These are phyloP conservation scores for Fusarium sp. DNA, from an alignment of 2,329 filamentous ascomycete genomes.

Conservation along the genomic window DNA sequence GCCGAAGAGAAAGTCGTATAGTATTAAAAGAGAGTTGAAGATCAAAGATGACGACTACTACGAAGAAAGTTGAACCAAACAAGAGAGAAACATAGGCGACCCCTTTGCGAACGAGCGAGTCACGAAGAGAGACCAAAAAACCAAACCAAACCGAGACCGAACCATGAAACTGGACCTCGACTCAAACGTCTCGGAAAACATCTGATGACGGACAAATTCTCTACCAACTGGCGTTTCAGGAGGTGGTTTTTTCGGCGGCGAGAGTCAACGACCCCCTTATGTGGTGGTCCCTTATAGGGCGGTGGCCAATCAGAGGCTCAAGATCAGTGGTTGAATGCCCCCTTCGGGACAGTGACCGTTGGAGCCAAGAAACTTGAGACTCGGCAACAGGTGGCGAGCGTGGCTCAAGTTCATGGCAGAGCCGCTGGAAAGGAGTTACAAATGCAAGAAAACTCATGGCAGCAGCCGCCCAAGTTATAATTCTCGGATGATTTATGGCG, in stretches of 20 bases:
- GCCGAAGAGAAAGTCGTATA: constrained; percentile 24
- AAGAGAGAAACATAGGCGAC: constrained; percentile 6
- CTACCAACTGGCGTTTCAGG: constrained; percentile 48
- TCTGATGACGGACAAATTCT: constrained; percentile 42
- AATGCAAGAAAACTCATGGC: constrained; percentile 22
- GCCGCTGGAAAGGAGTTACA: constrained; percentile 31
- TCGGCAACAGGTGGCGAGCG: constrained; percentile 32
- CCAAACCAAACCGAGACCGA: constrained; percentile 30
- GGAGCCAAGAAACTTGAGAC: constrained; percentile 41
- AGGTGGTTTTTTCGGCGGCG: constrained; percentile 42
- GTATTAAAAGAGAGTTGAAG: constrained; percentile 28
- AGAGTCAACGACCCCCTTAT: constrained; percentile 35
- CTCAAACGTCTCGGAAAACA: constrained; percentile 45
- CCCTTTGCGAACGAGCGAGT: constrained; percentile 10
- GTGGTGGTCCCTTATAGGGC: constrained; percentile 26
- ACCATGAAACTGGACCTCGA: constrained; percentile 43
- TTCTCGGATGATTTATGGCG: constrained; percentile 36
- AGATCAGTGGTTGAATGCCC: constrained; percentile 37
- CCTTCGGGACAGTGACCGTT: constrained; percentile 44
- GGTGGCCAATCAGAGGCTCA: constrained; percentile 44
- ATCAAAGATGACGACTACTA: constrained; percentile 2
- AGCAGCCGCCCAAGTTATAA: constrained; percentile 27
- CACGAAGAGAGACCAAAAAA: constrained; percentile 20
- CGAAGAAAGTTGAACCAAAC: constrained; percentile 12
- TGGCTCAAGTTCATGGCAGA: constrained; percentile 34